Evolutionary conservation across 768 basidiomycete genomes (phyloP), one percentile per base, ranked within the genome.

Genomic region (Mycena sanguinolenta): DNA sequence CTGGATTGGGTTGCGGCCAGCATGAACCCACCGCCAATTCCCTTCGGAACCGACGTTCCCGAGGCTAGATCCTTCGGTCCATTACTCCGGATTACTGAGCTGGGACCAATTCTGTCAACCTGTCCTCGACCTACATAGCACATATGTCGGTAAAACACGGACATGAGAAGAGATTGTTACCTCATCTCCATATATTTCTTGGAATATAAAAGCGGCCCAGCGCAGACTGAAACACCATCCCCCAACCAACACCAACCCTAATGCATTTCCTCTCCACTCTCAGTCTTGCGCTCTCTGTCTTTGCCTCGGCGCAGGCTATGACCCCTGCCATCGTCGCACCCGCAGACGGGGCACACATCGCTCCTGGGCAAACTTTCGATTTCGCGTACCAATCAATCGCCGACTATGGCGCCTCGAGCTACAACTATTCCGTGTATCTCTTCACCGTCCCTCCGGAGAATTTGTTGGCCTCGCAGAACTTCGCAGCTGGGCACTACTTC

Each of bases 391-490:
- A 66, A 36, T 75, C 77, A n/a, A 80, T 78, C 50, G 83, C 80
- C 6, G 85, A 86, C 68, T 86, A 85, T 69, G 82, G 82, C 49
- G 71, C 77, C 28, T 84, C 84, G 7, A 81, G 81, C 67, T 85
- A 83, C 74, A 79, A 78, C 59, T 84, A 78, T 67, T 81, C 82
- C 12, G 84, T 85, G 25, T 85, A 80, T 75, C 73, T 86, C 36
- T 72, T 84, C 59, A 84, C 82, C 36, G 71, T 75, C 30, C 64
- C 70, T 16, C 82, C 21, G 64, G 59, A 25, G 67, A 70, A 1
- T 62, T 80, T 54, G 52, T 60, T 17, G 74, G 39, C 80, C 4
- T 65, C 78, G 21, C 74, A 78, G 5, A 75, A 79, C 21, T 81
- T 80, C 55, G 80, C 79, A 23, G 79, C 72, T 28, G 84, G 85